Base-by-base conservation (phyloP, 768 basidiomycete species). In the Cantharellus anzutake region DNA sequence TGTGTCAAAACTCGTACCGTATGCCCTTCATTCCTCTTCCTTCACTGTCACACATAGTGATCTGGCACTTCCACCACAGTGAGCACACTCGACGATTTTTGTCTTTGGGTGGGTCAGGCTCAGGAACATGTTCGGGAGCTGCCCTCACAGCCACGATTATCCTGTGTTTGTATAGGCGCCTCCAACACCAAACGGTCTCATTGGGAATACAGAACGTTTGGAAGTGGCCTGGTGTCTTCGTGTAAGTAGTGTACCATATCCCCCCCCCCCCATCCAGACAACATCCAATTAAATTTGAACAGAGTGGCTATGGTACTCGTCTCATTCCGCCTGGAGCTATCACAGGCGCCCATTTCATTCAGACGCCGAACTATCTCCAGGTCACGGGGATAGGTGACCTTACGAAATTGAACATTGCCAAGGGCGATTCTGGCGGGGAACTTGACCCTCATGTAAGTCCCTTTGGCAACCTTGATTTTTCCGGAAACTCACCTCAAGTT, bases 1-100 rank as follows among this genome's bases (percentile, higher is more conserved):
- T 70, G 60, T 89, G 86, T 69, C 86, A 87, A 66, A 80, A 80
- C 63, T 78, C 75, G 5, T 81, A 77, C 67, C 62, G 52, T 55
- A 38, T 14, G 52, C 52, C 7, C 14, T 37, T 42, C 57, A 16
- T 16, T 2, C 16, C 39, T 51, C 5, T 41, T 5, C 41, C 38
- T 5, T 14, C 16, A 5, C 39, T 16, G 48, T 14, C 37, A 39
- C n/a, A 50, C 5, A 51, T 57, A 38, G n/a, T 41, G 4, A 62
- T 56, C 20, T 29, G 20, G 20, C 20, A 29, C 20, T 29, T 29
- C 20, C 20, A 29, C 20, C 20, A 29, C 5, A 11, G 4, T 41
- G 41, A 44, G 56, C 53, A 50, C 59, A 2, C 70, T 80, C 20
- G 73, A 79, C 42, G 81, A 81, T 65, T 81, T 74, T 67, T 80